Evolutionary conservation across 169 alveolate species (phyloP), one percentile per base, ranked within the genome.

Genomic region (Sarcocystis neurona): DNA sequence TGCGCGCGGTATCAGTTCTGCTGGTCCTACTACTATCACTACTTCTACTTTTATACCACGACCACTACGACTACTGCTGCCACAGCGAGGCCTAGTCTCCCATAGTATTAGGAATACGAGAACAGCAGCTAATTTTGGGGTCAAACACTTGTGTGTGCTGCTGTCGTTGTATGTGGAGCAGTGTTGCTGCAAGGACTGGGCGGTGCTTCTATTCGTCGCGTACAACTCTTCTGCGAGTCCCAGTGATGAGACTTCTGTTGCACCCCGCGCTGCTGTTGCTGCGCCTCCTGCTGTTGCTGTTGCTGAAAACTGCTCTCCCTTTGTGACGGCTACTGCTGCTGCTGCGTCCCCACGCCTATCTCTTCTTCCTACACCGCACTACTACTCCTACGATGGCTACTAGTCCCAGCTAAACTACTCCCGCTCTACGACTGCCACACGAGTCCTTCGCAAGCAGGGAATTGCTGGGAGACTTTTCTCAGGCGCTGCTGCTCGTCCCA

Each of bases 291-390:
- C 50, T 84, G 79, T 41, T 63, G 66, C 8, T 44, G 0, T 43
- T 87, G 79, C 27, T 78, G 84, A 79, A 89, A 89, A 84, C 92
- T 2, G 34, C 60, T 37, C 80, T 66, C 15, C 56, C 89, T 23
- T 72, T 88, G 34, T 88, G 92, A 63, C 34, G 44, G 86, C 47
- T 78, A 66, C 92, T 78, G 84, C 85, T 88, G 68, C 89, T 88
- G 20, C 41, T 53, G 78, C 74, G 85, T n/a, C 70, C n/a, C 44
- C 53, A 53, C 23, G 89, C 92, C 3, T 82, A 46, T 27, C 12
- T 78, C 70, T 66, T 88, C 32, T 88, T 88, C 79, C 53, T 82
- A 43, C 30, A 77, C 63, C 88, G 79, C 30, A 79, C 88, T 2
- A 79, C 88, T 10, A 37, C 60, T 37, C 63, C 66, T 43, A 43